These are phyloP conservation scores for Protomyces gravidus DNA, from an alignment of 1,139 yeast genomes.

Conservation along the genomic window DNA sequence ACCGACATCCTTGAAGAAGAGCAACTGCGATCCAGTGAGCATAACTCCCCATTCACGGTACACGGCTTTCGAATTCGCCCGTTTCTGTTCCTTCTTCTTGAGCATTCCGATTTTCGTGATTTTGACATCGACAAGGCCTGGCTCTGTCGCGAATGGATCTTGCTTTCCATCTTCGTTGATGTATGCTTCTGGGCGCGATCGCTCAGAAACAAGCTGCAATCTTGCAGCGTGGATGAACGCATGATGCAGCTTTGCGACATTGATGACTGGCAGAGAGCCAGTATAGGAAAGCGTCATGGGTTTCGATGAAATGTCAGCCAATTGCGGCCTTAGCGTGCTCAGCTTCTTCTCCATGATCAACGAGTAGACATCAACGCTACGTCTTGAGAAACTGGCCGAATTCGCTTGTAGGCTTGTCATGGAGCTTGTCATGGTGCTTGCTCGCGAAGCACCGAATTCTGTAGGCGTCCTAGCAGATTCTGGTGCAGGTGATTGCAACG, in stretches of 20 bases:
- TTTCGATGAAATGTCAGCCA: slow-evolving; percentile 36
- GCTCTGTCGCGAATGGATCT: slow-evolving; percentile 37
- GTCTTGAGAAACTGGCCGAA: slow-evolving; percentile 30
- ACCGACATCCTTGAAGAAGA: slow-evolving; percentile 43
- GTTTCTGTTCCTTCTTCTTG: slow-evolving; percentile 42
- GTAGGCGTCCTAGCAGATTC: slow-evolving; percentile 10
- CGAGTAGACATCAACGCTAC: slow-evolving; percentile 43
- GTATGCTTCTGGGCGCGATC: slow-evolving; percentile 43
- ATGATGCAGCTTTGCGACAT: slow-evolving; percentile 38
- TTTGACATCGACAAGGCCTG: slow-evolving; percentile 44
- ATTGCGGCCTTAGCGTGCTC: slow-evolving; percentile 41
- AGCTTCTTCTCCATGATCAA: slow-evolving; percentile 41
- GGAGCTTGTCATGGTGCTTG: not conserved
- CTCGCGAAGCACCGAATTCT: slow-evolving; percentile 3
- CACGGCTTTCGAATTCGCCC: slow-evolving; percentile 39
- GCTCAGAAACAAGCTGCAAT: slow-evolving; percentile 41
- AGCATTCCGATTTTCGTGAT: slow-evolving; percentile 45
- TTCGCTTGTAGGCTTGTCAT: not conserved
- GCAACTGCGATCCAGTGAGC: slow-evolving; percentile 44
- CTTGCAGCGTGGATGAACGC: slow-evolving; percentile 41
- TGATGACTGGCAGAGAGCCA: slow-evolving; percentile 36
- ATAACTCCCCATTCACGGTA: slow-evolving; percentile 48
- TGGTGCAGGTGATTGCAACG: slow-evolving; percentile 20
- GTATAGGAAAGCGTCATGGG: slow-evolving; percentile 40
- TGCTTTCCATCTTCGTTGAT: slow-evolving; percentile 31